Evolutionary conservation across 2,329 filamentous ascomycete genomes (phyloP).

Genomic region (Botrytis paeoniae): DNA sequence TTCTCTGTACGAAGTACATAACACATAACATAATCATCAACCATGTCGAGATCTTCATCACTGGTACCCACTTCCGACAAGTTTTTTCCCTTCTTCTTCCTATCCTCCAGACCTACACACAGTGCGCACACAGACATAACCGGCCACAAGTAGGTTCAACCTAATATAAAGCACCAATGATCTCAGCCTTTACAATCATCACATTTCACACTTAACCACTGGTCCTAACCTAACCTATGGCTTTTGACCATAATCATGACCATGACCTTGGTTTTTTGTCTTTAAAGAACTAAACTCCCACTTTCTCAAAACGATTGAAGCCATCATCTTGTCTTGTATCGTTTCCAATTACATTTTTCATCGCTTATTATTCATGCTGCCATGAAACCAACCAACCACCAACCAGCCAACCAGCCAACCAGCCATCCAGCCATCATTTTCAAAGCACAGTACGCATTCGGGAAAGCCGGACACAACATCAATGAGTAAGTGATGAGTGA

Average conservation of each 20-base stretch:
- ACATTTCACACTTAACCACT: not conserved
- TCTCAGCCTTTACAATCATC: not conserved
- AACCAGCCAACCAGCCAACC: not conserved
- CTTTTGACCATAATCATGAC: not conserved
- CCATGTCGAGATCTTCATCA: slow-evolving; percentile 12
- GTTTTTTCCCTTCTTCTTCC: not conserved
- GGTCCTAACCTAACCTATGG: not conserved
- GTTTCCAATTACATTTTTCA: not conserved
- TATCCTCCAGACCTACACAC: not conserved
- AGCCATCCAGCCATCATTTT: not conserved
- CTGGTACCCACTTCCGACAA: not conserved
- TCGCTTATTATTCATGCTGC: slow-evolving; percentile 3
- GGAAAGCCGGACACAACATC: not conserved
- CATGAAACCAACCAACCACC: not conserved
- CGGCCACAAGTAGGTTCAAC: slow-evolving; percentile 1
- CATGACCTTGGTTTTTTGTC: not conserved
- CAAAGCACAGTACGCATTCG: not conserved
- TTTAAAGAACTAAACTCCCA: slow-evolving; percentile 12
- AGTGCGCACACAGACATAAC: not conserved
- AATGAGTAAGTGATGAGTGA: slow-evolving; percentile 1
- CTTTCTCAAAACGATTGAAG: not conserved
- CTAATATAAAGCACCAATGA: slow-evolving; percentile 14
- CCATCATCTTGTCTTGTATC: not conserved
- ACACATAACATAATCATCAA: not conserved
- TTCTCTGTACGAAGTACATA: not conserved